Conservation (phyloP, 306 rosid species). For the Potentilla sterilis region DNA sequence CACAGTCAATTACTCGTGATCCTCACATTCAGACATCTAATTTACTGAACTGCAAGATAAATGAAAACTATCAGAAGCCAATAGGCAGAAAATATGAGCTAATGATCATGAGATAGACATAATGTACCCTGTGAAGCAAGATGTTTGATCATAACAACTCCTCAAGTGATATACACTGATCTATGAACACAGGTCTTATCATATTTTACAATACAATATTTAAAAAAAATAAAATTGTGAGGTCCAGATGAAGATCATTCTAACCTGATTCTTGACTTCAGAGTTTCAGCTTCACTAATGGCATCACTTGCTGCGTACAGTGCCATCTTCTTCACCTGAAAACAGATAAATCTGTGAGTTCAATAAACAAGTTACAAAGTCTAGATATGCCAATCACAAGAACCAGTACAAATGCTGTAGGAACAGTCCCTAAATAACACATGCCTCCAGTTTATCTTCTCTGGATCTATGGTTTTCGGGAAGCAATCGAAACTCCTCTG, state of each 20-base stretch:
- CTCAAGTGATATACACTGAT: neutral
- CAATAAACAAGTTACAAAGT: neutral
- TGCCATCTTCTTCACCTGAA: conserved; percentile 65
- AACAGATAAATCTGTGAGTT: conserved; percentile 15
- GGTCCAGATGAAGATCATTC: neutral
- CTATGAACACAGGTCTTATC: neutral
- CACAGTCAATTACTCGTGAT: neutral
- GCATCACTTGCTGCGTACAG: conserved; percentile 53
- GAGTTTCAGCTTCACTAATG: conserved; percentile 34
- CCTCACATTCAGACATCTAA: neutral
- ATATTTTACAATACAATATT: neutral
- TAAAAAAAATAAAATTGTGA: neutral
- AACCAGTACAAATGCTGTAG: conserved; percentile 11
- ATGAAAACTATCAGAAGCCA: conserved; percentile 15
- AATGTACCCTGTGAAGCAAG: neutral
- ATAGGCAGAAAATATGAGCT: neutral
- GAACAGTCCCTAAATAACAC: conserved; percentile 16
- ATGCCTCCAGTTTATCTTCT: conserved; percentile 70
- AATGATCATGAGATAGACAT: neutral
- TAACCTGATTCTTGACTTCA: conserved; percentile 35
- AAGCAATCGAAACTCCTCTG: conserved; percentile 59
- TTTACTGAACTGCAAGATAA: conserved; percentile 22
- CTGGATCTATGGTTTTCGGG: conserved; percentile 54
- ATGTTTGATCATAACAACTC: neutral
- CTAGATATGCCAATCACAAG: conserved; percentile 3